A percentile compares a stretch with the other conserved stretches of the same genome.
Evolutionary conservation across 768 basidiomycete species (phyloP).

Genomic region (Mycena albidolilacea): DNA sequence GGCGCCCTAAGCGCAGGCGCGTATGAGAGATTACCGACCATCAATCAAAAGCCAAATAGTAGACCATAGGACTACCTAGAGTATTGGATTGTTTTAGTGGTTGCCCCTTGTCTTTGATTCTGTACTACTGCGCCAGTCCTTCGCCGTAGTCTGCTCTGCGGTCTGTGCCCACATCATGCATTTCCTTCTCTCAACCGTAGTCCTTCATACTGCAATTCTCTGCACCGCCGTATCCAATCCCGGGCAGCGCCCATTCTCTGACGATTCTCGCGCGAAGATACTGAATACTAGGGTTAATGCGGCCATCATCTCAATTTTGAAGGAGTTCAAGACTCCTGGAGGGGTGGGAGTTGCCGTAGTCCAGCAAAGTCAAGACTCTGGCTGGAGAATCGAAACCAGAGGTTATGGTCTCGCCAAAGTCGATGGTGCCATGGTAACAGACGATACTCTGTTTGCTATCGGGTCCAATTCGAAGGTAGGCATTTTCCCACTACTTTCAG

Average conservation of each 20-base stretch:
- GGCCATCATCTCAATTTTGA: slow-evolving; percentile 33
- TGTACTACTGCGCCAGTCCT: too few relatives aligned
- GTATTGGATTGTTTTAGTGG: too few relatives aligned
- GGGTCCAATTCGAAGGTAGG: slow-evolving; percentile 42
- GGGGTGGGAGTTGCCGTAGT: slow-evolving; percentile 39
- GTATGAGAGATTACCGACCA: too few relatives aligned
- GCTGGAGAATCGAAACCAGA: slow-evolving; percentile 39
- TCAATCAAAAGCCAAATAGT: too few relatives aligned
- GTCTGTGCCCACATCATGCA: neutral
- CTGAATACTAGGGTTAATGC: slow-evolving; percentile 23
- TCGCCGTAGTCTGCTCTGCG: too few relatives aligned
- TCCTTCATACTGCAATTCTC: neutral
- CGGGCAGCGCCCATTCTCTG: slow-evolving; percentile 5
- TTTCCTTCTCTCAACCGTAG: neutral
- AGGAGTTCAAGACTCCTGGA: slow-evolving; percentile 38
- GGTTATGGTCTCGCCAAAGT: slow-evolving; percentile 41
- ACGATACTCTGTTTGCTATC: slow-evolving; percentile 38
- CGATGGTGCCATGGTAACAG: slow-evolving; percentile 36
- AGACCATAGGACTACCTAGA: too few relatives aligned
- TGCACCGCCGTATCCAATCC: neutral
- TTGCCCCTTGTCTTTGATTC: too few relatives aligned
- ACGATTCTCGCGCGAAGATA: neutral
- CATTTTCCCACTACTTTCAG: neutral
- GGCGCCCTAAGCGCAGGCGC: too few relatives aligned
- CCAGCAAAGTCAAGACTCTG: neutral